Conservation (phyloP, 2,329 filamentous ascomycete species). For the Didymella lethalis region DNA sequence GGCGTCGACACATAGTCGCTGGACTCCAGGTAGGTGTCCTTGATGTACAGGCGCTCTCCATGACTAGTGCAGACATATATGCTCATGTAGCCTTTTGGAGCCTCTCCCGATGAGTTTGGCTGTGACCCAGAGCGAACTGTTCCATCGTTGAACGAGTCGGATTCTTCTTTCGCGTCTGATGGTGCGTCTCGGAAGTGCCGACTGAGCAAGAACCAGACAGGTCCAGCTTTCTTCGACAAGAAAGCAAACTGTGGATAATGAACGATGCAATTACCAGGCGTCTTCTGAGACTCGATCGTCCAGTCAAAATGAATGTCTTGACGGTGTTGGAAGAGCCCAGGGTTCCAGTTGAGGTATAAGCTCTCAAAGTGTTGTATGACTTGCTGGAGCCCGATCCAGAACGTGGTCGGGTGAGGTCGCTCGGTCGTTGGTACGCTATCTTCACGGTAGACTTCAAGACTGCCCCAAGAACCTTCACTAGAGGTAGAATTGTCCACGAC, state of each 20-base stretch:
- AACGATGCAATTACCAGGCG: constrained; percentile 77
- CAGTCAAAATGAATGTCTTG: constrained; percentile 92
- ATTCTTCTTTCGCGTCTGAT: constrained; percentile 46
- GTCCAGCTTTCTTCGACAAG: constrained; percentile 62
- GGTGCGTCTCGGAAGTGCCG: constrained; percentile 77
- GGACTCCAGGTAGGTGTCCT: constrained; percentile 73
- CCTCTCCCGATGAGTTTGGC: constrained; percentile 38
- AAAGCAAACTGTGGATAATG: constrained; percentile 69
- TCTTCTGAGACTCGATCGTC: constrained; percentile 62
- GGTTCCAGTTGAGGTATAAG: constrained; percentile 97
- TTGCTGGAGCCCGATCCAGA: constrained; percentile 91
- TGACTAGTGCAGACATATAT: constrained; percentile 78
- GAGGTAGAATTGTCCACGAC: constrained; percentile 30
- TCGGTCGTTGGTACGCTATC: constrained; percentile 43
- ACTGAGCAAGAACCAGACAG: constrained; percentile 83
- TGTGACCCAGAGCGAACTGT: constrained; percentile 35
- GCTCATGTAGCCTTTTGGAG: constrained; percentile 78
- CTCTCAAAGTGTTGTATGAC: constrained; percentile 93
- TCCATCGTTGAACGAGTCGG: constrained; percentile 45
- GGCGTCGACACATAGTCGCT: constrained; percentile 93
- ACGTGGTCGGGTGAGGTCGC: constrained; percentile 71
- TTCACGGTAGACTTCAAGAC: constrained; percentile 32
- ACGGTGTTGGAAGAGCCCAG: constrained; percentile 77
- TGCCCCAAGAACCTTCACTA: constrained; percentile 25
- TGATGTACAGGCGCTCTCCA: constrained; percentile 76